Percentiles rank a stretch among this genome's conserved stretches.
These are phyloP conservation scores for Metschnikowia kofuensis DNA, from an alignment of 805 yeast species.

Conservation along the genomic window DNA sequence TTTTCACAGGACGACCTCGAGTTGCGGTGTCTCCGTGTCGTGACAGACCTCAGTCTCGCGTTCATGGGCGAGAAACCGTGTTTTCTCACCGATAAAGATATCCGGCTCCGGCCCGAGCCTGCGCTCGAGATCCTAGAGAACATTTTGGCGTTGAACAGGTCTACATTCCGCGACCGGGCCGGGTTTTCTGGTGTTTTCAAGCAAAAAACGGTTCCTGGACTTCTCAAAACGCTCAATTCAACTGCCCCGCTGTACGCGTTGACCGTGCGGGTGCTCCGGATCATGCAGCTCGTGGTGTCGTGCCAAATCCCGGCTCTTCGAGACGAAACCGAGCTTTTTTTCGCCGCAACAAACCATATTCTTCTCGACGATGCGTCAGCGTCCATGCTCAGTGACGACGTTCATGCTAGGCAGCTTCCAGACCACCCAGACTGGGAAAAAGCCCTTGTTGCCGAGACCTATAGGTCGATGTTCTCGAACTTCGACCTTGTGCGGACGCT, in stretches of 20 bases:
- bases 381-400: conserved; percentile 25
- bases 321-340: conserved; percentile 77
- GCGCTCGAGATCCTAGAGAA: conserved; percentile 85
- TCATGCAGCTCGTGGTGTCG: conserved; percentile 59
- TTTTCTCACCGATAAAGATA: conserved; percentile 49
- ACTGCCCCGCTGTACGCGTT: conserved; percentile 59
- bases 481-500: conserved; percentile 49
- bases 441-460: conserved; percentile 70
- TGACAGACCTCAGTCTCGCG: conserved; percentile 68
- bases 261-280: conserved; percentile 71
- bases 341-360: conserved; percentile 72
- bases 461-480: conserved; percentile 57
- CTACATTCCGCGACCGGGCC: conserved; percentile 51
- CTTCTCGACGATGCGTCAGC: conserved; percentile 53
- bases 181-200: conserved; percentile 69
- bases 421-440: conserved; percentile 58
- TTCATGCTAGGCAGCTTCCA: neutral
- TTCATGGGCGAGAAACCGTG: conserved; percentile 56
- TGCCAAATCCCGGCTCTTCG: conserved; percentile 57
- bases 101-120: conserved; percentile 54
- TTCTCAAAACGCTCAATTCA: conserved; percentile 60
- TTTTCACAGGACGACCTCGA: conserved; percentile 47
- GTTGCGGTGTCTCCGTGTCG: conserved; percentile 66
- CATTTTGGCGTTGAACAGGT: conserved; percentile 60
- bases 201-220: conserved; percentile 68